These are phyloP conservation scores for Annulohypoxylon maeteangense DNA, from an alignment of 495 filamentous ascomycete genomes.

Conservation along the genomic window DNA sequence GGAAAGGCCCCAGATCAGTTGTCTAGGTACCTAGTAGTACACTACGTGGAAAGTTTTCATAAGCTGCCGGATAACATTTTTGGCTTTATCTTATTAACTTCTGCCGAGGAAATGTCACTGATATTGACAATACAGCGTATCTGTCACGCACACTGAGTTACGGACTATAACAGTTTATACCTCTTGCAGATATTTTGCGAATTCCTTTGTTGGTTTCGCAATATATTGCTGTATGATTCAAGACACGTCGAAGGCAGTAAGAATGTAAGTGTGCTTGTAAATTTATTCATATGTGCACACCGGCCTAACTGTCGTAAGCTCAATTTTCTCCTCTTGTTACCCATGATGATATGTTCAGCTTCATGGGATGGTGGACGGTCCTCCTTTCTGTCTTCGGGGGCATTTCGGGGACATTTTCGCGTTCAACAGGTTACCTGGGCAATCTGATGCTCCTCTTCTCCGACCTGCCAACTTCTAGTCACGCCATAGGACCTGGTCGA, in stretches of 20 bases:
- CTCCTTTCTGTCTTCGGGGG: not conserved
- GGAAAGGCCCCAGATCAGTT: not conserved
- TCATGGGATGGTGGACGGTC: not conserved
- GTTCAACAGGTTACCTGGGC: not conserved
- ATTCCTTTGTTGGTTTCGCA: not conserved
- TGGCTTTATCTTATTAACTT: not conserved
- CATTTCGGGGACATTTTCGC: constrained; percentile 16
- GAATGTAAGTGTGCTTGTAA: not conserved
- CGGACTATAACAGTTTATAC: not conserved
- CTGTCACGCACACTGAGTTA: not conserved
- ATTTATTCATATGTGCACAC: not conserved
- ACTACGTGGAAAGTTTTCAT: not conserved
- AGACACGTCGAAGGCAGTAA: not conserved
- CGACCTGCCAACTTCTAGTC: not conserved
- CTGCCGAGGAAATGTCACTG: not conserved
- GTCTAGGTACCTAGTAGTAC: too few relatives aligned
- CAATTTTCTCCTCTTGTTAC: not conserved
- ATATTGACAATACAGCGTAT: not conserved
- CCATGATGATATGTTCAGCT: not conserved
- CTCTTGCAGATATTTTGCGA: not conserved
- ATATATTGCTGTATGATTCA: not conserved
- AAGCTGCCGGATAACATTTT: not conserved
- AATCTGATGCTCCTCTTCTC: not conserved
- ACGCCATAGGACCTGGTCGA: not conserved
- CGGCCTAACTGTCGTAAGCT: not conserved